These are phyloP conservation scores for Malus sylvestris DNA, from an alignment of 306 rosid genomes.

Conservation along the genomic window DNA sequence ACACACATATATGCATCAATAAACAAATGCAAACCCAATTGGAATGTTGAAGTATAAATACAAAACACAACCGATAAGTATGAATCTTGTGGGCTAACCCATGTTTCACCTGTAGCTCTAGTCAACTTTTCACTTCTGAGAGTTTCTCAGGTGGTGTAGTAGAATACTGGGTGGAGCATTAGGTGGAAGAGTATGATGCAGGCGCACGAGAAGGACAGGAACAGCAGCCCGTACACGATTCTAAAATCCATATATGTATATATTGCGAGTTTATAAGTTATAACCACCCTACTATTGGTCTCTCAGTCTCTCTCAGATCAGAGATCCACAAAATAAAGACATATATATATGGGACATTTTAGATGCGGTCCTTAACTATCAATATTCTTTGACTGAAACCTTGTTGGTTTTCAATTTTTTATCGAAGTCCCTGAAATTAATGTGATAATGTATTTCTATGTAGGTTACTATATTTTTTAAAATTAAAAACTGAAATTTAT, in stretches of 20 bases:
- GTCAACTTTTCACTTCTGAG: background rate
- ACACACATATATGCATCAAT: background rate
- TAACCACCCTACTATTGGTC: background rate
- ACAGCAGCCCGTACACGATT: constrained; percentile 42
- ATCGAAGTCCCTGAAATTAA: too few relatives aligned
- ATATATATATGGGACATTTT: background rate
- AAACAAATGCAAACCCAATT: background rate
- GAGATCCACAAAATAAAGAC: background rate
- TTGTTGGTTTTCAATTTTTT: too few relatives aligned
- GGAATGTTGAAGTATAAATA: background rate
- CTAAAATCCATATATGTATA: constrained; percentile 19
- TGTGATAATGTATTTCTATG: too few relatives aligned
- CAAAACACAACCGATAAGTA: background rate
- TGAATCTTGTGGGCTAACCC: constrained; percentile 12
- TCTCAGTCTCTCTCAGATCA: too few relatives aligned
- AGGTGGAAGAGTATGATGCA: constrained; percentile 45
- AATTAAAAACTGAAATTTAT: too few relatives aligned
- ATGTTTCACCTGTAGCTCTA: background rate
- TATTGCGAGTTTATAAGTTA: background rate
- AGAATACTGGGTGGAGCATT: constrained; percentile 37
- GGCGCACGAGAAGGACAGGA: constrained; percentile 37
- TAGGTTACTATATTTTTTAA: too few relatives aligned
- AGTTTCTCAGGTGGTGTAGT: constrained; percentile 23
- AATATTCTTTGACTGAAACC: too few relatives aligned
- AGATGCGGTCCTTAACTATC: too few relatives aligned